phyloP scores from a whole-genome alignment of 768 basidiomycete genomes.

The Termitomyces sp. region DNA sequence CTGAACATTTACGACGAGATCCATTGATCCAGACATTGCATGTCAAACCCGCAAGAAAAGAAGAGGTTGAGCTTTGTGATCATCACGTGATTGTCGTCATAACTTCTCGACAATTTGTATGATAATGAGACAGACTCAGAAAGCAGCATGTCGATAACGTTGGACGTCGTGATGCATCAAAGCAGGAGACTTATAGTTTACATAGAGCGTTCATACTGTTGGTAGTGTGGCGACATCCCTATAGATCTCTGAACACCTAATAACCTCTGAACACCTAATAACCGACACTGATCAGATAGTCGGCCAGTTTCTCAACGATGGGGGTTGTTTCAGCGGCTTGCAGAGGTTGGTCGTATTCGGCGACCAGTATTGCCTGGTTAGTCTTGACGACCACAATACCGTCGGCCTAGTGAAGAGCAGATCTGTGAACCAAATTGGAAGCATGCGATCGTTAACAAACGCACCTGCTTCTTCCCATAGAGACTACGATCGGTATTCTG shows the following conservation, averaged over 20 bases:
- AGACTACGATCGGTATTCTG: constrained; percentile 44
- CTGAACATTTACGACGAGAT: constrained; percentile 25
- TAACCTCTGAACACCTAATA: constrained; percentile 46
- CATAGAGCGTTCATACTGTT: constrained; percentile 11
- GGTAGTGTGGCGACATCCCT: neutral
- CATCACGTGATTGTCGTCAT: constrained; percentile 11
- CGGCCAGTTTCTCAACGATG: constrained; percentile 64
- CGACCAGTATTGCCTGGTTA: constrained; percentile 78
- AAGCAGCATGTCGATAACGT: constrained; percentile 1
- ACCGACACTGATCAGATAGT: constrained; percentile 61
- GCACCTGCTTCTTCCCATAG: constrained; percentile 73
- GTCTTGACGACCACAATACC: constrained; percentile 77
- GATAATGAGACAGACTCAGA: neutral
- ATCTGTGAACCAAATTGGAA: neutral
- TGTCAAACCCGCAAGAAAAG: neutral
- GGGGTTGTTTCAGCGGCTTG: constrained; percentile 63
- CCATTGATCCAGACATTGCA: constrained; percentile 5
- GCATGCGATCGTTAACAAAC: constrained; percentile 20
- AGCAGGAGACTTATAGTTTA: constrained; percentile 11
- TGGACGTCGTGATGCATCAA: neutral
- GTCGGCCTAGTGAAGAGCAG: constrained; percentile 44
- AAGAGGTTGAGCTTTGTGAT: neutral
- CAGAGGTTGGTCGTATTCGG: constrained; percentile 60
- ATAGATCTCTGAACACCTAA: constrained; percentile 26
- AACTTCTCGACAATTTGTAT: no score